Conservation (phyloP, 192 early-diverging fungal genomes). For the Coemansia sp. region DNA sequence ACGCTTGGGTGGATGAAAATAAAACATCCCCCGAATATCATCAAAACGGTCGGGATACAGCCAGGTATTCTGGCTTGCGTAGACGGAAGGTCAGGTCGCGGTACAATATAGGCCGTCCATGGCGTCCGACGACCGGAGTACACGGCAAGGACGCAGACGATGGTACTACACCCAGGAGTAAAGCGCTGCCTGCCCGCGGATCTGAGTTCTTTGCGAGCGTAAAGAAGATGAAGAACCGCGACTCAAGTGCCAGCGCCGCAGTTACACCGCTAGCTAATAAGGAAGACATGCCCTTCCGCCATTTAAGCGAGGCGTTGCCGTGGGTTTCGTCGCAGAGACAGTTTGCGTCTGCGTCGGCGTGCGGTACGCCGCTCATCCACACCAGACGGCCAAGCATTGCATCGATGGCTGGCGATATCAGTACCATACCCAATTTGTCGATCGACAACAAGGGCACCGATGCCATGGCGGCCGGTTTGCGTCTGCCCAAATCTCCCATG, state of each 20-base stretch:
- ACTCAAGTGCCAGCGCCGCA: neutral
- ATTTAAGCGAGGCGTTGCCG: conserved; percentile 49
- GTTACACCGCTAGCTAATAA: conserved; percentile 23
- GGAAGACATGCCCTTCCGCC: conserved; percentile 37
- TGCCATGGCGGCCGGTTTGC: conserved; percentile 3
- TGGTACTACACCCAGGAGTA: neutral
- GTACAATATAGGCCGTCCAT: neutral
- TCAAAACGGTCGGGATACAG: neutral
- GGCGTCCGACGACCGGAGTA: neutral
- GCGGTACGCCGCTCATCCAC: conserved; percentile 24
- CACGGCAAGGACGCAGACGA: neutral
- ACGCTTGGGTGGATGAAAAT: neutral
- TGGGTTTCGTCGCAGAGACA: conserved; percentile 41
- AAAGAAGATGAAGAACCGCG: neutral
- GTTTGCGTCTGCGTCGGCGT: conserved; percentile 20
- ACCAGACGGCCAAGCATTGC: conserved; percentile 38
- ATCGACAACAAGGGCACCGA: conserved; percentile 13
- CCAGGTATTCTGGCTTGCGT: neutral
- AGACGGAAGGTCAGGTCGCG: conserved; percentile 13
- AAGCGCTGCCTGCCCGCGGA: conserved; percentile 1
- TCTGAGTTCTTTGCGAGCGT: conserved; percentile 26
- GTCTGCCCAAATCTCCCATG: neutral
- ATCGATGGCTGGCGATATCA: conserved; percentile 39
- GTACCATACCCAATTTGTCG: conserved; percentile 25
- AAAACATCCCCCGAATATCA: neutral